Base-by-base conservation (phyloP, 345 rosid species). In the Bruguiera gymnorhiza region DNA sequence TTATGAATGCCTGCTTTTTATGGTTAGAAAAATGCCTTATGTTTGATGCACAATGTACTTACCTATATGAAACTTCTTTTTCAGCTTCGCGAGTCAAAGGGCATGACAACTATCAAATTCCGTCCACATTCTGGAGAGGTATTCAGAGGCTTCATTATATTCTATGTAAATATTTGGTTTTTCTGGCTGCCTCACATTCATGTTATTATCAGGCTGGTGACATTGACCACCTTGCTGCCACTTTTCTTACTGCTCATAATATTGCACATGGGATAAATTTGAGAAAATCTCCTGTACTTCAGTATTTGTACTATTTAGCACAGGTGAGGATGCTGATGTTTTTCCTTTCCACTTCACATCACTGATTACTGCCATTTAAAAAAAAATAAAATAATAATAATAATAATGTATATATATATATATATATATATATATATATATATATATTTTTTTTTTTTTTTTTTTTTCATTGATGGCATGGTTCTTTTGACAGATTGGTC, bases 41-140 rank as follows among this genome's bases (percentile, higher is more conserved):
- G 59, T 46, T 62, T 51, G 65, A 60, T 52, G 63, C 48, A 60
- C 54, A 46, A 54, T 69, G 16, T 71, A 30, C 67, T 80, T 46
- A 73, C 62, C 60, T 60, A 50, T 67, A 59, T 50, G 62, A 34
- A 62, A 37, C 63, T 62, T 54, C 21, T 65, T 70, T 79, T 73
- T 69, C 89, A 92, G 99, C 98, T 96, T 80, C 97, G 99, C 5
- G 99, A 96, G 82, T 90, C 87, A 19, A 96, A 96, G 84, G 99
- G 99, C 73, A 86, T 96, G 99, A 85, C 97, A 29, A 96, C 98
- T 37, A 96, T 96, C 86, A 89, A 89, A 65, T 85, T 96, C 68
- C 84, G 99, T 4, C 99, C 96, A 50, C 99, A 95, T 76, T 89
- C 98, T 56, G 99, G 99, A 62, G 98, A 95, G 98, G 99, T 95